These are phyloP conservation scores for Debaryomycetaceae sp. DNA, from an alignment of 1,139 yeast species.

Conservation along the genomic window DNA sequence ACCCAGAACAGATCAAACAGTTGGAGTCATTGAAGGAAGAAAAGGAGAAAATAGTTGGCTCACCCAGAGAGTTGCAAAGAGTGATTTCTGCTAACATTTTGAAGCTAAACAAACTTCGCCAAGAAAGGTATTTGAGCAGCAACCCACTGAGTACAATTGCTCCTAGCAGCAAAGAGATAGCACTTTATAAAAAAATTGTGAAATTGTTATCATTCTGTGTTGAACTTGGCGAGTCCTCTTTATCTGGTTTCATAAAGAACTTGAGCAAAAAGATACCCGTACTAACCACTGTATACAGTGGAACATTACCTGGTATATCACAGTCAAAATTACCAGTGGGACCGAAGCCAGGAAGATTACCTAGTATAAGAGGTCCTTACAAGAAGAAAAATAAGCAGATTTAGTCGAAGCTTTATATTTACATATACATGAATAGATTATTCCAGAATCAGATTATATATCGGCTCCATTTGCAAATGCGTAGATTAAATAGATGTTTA, in stretches of 20 bases:
- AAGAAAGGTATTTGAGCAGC: constrained; percentile 45
- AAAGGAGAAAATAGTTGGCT: constrained; percentile 18
- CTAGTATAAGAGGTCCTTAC: constrained; percentile 41
- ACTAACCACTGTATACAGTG: constrained; percentile 69
- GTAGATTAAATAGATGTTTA: constrained; percentile 69
- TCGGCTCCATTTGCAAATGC: constrained; percentile 73
- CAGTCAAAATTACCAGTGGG: constrained; percentile 13
- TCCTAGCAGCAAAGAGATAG: constrained; percentile 28
- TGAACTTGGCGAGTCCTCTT: constrained; percentile 23
- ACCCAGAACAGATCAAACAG: constrained; percentile 28
- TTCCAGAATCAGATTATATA: constrained; percentile 27
- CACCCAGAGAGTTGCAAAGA: constrained; percentile 38
- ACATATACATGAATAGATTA: neutral
- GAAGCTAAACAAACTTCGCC: constrained; percentile 62
- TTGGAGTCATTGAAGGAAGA: constrained; percentile 27
- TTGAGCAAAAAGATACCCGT: constrained; percentile 59
- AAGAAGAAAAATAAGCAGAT: constrained; percentile 30
- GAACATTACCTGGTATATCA: constrained; percentile 69
- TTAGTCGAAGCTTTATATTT: constrained; percentile 2
- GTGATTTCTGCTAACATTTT: constrained; percentile 56
- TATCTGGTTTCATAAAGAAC: constrained; percentile 28
- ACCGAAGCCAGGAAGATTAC: constrained; percentile 29
- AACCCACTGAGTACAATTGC: constrained; percentile 26
- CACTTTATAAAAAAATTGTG: constrained; percentile 41
- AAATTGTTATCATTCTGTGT: constrained; percentile 31